phyloP scores from a whole-genome alignment of 306 rosid genomes.

The Malus sieversii region DNA sequence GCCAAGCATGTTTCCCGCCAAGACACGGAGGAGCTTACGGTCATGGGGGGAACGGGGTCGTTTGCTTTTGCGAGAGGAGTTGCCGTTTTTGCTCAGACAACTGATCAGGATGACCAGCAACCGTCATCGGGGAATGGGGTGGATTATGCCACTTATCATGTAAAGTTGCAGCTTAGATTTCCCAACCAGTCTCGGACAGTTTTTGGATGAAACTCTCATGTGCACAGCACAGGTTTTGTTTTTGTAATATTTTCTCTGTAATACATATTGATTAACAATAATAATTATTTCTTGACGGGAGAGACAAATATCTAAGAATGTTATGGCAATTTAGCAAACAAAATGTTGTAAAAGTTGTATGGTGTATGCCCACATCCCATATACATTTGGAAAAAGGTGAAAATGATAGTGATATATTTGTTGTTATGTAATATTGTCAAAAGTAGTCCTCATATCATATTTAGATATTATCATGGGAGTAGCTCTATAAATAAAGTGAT shows the following conservation, averaged over 20 bases:
- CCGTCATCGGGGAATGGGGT: neutral
- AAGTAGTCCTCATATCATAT: no score
- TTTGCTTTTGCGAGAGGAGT: slow-evolving; percentile 89
- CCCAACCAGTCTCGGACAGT: slow-evolving; percentile 29
- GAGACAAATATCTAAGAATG: no score
- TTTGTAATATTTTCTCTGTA: neutral
- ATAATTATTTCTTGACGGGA: neutral
- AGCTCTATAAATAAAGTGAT: no score
- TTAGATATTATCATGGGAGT: no score
- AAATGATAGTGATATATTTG: no score
- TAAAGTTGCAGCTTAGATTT: slow-evolving; percentile 54
- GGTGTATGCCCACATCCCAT: no score
- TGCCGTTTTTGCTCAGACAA: slow-evolving; percentile 44
- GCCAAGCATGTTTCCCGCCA: slow-evolving; percentile 33
- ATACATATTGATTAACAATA: neutral
- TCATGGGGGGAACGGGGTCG: slow-evolving; percentile 80
- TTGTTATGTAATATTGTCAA: no score
- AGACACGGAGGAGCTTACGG: slow-evolving; percentile 35
- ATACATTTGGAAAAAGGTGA: no score
- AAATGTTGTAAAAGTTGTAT: no score
- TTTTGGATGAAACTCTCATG: slow-evolving; percentile 18
- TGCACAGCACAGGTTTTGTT: neutral
- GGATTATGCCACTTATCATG: slow-evolving; percentile 38
- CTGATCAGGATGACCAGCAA: neutral
- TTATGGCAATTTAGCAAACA: no score